Evolutionary conservation across 176 grass and related monocot species (phyloP).

Genomic region (Carex scoparia): DNA sequence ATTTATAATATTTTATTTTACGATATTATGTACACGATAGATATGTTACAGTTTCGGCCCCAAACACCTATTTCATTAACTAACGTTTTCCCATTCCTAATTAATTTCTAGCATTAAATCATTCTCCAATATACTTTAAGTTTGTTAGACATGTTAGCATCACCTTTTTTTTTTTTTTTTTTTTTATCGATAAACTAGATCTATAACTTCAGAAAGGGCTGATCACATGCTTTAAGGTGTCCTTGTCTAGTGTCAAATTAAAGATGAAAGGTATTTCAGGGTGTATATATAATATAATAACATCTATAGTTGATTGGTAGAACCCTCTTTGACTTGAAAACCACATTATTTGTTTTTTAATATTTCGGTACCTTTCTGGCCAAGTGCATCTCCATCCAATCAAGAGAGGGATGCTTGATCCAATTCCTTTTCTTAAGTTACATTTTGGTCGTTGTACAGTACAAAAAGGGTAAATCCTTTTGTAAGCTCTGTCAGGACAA

Average conservation of each 20-base stretch:
- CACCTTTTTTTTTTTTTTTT: conserved; percentile 25
- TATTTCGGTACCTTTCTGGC: not conserved
- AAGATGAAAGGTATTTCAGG: conserved; percentile 8
- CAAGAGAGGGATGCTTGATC: conserved; percentile 61
- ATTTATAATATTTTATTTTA: too few species aligned
- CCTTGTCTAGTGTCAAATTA: conserved; percentile 18
- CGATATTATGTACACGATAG: too few species aligned
- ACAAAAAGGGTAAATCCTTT: not conserved
- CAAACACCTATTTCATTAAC: conserved; percentile 18
- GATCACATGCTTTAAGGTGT: conserved; percentile 19
- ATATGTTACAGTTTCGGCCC: not conserved
- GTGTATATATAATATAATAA: conserved; percentile 12
- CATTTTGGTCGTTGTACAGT: conserved; percentile 9
- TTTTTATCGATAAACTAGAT: conserved; percentile 11
- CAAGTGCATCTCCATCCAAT: conserved; percentile 22
- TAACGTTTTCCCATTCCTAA: conserved; percentile 31
- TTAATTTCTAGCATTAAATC: not conserved
- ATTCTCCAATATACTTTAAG: conserved; percentile 21
- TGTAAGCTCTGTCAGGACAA: not conserved
- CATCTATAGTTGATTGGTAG: not conserved
- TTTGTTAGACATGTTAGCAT: conserved; percentile 26
- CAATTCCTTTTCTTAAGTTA: conserved; percentile 30
- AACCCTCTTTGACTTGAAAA: conserved; percentile 1
- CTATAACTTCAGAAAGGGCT: conserved; percentile 38
- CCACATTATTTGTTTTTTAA: not conserved